A percentile compares a stretch with the other conserved stretches of the same genome.
These are phyloP conservation scores for Hypoxylon sp. DNA, from an alignment of 2,329 filamentous ascomycete genomes.

Conservation along the genomic window DNA sequence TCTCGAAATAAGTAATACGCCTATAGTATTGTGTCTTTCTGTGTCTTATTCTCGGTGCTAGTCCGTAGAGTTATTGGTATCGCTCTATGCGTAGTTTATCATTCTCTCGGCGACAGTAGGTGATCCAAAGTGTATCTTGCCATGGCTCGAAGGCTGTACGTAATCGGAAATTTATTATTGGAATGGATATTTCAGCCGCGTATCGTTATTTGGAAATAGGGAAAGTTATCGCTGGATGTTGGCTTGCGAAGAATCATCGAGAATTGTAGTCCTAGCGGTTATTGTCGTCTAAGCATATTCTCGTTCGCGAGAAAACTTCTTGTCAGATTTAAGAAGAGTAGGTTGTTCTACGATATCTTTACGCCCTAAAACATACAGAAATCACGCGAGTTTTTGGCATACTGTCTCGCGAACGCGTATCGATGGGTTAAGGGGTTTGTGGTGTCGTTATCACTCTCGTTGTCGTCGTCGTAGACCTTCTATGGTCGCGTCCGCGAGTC, in stretches of 20 bases:
- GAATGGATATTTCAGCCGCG: background rate
- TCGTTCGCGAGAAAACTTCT: background rate
- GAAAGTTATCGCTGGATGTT: conserved; percentile 5
- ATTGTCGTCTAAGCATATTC: background rate
- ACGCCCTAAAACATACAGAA: background rate
- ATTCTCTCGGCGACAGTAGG: background rate
- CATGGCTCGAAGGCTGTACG: background rate
- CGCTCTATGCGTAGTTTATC: background rate
- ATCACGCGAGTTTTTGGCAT: background rate
- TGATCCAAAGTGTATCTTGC: background rate
- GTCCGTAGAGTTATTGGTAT: background rate
- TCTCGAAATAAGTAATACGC: background rate
- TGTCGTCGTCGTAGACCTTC: conserved; percentile 2
- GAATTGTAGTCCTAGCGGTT: background rate
- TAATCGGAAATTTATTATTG: background rate
- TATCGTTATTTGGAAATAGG: conserved; percentile 13
- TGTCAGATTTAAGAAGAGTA: background rate
- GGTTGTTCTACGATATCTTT: conserved; percentile 2
- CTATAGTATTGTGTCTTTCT: background rate
- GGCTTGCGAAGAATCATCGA: conserved; percentile 10
- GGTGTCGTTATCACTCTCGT: background rate
- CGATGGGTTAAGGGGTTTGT: background rate
- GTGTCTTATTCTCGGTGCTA: background rate
- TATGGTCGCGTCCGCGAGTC: conserved; percentile 7
- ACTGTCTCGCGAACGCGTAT: conserved; percentile 6